These are phyloP conservation scores for Carex sylvatica DNA, from an alignment of 202 grass and related monocot species.

Conservation along the genomic window DNA sequence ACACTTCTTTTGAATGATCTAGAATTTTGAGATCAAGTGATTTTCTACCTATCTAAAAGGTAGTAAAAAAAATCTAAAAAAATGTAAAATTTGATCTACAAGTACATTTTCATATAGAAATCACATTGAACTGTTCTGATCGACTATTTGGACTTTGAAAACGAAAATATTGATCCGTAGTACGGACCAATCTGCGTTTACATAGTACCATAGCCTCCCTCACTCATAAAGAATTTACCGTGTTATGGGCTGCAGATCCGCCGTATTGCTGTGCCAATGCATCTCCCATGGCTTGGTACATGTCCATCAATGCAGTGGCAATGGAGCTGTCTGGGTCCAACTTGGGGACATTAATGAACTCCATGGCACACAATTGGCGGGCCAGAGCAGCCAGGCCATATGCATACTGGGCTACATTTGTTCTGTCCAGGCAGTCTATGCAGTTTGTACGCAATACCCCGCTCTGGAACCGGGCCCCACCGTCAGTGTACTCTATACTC, in stretches of 20 bases:
- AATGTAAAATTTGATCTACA: no score
- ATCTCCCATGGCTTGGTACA: slow-evolving; percentile 99
- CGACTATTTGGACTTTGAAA: no score
- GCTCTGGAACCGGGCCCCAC: slow-evolving; percentile 62
- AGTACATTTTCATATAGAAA: no score
- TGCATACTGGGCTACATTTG: slow-evolving; percentile 97
- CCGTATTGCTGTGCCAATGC: slow-evolving; percentile 95
- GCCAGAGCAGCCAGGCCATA: slow-evolving; percentile 88
- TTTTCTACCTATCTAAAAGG: no score
- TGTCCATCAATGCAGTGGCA: slow-evolving; percentile 89
- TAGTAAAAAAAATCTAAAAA: no score
- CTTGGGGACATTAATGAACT: slow-evolving; percentile 67
- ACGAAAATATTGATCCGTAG: no score
- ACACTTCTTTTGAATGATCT: no score
- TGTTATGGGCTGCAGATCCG: slow-evolving; percentile 95
- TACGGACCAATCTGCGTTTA: no score
- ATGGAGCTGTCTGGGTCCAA: slow-evolving; percentile 78
- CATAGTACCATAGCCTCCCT: no score
- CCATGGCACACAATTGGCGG: slow-evolving; percentile 84
- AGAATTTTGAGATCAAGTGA: no score
- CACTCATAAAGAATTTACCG: slow-evolving; percentile 16
- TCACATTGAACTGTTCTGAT: no score
- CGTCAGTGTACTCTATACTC: slow-evolving; percentile 20
- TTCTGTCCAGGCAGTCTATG: slow-evolving; percentile 91
- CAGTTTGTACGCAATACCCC: slow-evolving; percentile 97